Base-by-base conservation (phyloP, 345 rosid genomes). In the Isatis tinctoria region DNA sequence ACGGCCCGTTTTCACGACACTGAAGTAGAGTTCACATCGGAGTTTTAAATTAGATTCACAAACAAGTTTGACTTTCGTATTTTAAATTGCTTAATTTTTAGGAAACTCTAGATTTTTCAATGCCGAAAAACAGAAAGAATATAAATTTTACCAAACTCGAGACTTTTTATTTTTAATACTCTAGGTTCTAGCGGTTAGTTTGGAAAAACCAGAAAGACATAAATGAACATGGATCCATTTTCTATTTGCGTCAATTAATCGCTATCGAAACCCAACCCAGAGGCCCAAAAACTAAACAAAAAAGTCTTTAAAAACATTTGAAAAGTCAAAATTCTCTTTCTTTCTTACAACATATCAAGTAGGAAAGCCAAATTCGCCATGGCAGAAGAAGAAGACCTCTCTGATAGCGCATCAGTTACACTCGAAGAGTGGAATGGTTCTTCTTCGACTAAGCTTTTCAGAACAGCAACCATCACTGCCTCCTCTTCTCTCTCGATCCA, bases 361-460 rank as follows among this genome's bases (percentile, higher is more conserved):
- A 32, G 6, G 6, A 37, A 66, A 57, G 17, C 60, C 18, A 35
- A n/a, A 11, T 28, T 32, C 14, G 77, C 51, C 69, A 59, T 72
- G 77, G 60, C 40, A 44, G 72, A 13, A 14, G 81, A 36, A 67
- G 54, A 37, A 73, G 43, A 48, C 2, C 8, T 52, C 65, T 43
- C 74, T 69, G 70, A 61, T 33, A 62, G 65, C 35, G 59, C 18
- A 61, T 61, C 74, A 9, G 5, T 75, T 5, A 75, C 70, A 52
- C 65, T 91, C 11, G 97, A 91, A 74, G 97, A 91, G 65, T 91
- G 91, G 97, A 87, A 84, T 24, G 97, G 97, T 27, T 91, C 91
- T 6, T 79, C 97, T 64, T 87, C 90, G n/a, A 81, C 90, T 10
- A 83, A 87, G 84, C 89, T 85, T 20, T 85, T 80, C 73, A 88